Evolutionary conservation across 768 basidiomycete species (phyloP), one percentile per base, ranked within the genome.

Genomic region (Phylloporus sp.): DNA sequence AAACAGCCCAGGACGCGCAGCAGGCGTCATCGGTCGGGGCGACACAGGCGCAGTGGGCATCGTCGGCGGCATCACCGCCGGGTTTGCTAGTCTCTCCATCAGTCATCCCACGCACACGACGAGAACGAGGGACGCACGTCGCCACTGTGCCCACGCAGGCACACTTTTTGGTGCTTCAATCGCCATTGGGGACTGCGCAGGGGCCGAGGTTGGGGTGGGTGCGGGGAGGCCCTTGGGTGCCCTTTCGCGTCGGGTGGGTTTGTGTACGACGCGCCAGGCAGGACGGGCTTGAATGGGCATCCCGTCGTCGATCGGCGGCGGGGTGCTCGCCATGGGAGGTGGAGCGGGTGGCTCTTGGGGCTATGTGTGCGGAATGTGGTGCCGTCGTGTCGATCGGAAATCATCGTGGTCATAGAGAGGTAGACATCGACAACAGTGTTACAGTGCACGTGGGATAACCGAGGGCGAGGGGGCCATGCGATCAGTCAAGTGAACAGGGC

Each of bases 111-210:
- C 36, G 31, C 27, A 31, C 16, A n/a, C 16, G n/a, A 45, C 15
- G 23, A 18, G 20, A 34, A 24, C 31, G 24, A n/a, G 5, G 35
- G 8, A 56, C 56, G 28, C 64, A 91, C 88, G 89, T 74, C 83
- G 77, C 89, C 88, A 91, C 59, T 90, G 87, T 1, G 88, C 81
- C 89, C 89, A 91, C 1, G 89, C 80, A n/a, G 88, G 87, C 26
- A 81, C 18, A 31, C 78, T 76, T 0, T 80, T 78, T 0, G 80
- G 73, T 11, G 74, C 69, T 24, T 73, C 74, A 24, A 74, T 70
- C 0, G 76, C 76, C 41, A 43, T 43, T 8, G 41, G 27, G 27
- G 41, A 18, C 10, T 27, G 41, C 26, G 8, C 7, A 11, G 75
- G 70, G 8, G 66, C 54, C 0, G 68, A 59, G 2, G 60, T 45